Percentiles rank a stretch among this genome's conserved stretches.
phyloP scores from a whole-genome alignment of 148 eudicot species.

The Persicaria maculosa region DNA sequence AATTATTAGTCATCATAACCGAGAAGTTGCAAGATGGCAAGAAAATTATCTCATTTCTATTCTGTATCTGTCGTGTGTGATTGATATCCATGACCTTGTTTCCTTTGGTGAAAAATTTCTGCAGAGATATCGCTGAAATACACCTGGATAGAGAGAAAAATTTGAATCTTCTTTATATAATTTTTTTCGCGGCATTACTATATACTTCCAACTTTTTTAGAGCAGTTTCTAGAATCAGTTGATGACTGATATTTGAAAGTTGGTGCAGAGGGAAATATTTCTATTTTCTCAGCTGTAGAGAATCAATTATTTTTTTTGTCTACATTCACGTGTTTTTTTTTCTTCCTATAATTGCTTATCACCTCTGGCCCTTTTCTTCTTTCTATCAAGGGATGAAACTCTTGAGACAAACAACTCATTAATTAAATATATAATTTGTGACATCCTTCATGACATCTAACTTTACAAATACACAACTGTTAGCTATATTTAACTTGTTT shows the following conservation, averaged over 20 bases:
- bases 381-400: neutral
- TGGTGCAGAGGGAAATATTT: neutral
- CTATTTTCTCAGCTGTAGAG: neutral
- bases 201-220: neutral
- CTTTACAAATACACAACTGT: neutral
- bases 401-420: neutral
- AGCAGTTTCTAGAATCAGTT: neutral
- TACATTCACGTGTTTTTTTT: neutral
- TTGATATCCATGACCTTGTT: neutral
- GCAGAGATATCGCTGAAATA: neutral
- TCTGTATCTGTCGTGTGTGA: neutral
- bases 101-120: neutral
- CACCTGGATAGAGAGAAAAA: neutral
- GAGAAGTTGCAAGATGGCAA: slow-evolving; percentile 26
- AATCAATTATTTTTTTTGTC: neutral
- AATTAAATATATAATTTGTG: neutral
- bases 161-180: neutral
- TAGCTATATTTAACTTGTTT: neutral
- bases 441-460: neutral
- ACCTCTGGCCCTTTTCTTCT: neutral
- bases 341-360: neutral
- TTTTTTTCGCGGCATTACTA: neutral
- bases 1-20: slow-evolving; percentile 20
- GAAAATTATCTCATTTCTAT: neutral
- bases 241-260: neutral